A percentile compares a stretch with the other conserved stretches of the same genome.
phyloP scores from a whole-genome alignment of 2,329 filamentous ascomycete genomes.

The Ophiostoma perfectum region DNA sequence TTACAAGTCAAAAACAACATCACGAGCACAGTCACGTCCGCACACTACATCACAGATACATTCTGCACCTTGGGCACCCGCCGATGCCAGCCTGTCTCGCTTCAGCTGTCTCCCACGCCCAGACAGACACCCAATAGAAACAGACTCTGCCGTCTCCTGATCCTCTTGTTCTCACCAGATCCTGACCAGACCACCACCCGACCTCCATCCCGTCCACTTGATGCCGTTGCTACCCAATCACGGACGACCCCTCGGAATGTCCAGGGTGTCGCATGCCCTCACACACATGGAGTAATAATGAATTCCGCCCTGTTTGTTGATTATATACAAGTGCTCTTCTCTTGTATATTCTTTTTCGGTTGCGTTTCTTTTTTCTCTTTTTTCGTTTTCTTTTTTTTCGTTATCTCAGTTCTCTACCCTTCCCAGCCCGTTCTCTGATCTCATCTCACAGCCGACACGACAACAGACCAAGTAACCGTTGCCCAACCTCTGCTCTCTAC shows the following conservation, averaged over 20 bases:
- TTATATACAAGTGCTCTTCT: background rate
- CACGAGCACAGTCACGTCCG: background rate
- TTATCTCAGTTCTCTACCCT: background rate
- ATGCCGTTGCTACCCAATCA: slow-evolving; percentile 9
- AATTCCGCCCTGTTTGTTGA: too few relatives aligned
- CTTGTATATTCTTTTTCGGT: background rate
- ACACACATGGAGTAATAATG: too few relatives aligned
- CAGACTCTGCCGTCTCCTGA: slow-evolving; percentile 8
- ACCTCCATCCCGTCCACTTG: background rate
- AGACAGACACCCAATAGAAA: background rate
- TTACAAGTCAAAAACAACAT: background rate
- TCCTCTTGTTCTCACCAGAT: background rate
- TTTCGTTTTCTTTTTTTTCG: background rate
- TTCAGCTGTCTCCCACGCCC: slow-evolving; percentile 2
- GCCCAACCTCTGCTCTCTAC: background rate
- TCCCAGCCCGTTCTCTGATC: background rate
- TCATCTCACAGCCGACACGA: slow-evolving; percentile 6
- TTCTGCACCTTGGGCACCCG: background rate
- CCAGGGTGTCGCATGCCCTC: background rate
- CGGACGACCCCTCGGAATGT: background rate
- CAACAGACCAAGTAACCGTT: background rate
- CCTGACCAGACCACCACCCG: slow-evolving; percentile 1
- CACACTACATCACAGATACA: background rate
- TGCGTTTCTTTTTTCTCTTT: background rate
- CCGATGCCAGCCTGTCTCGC: background rate